A percentile compares a stretch with the other conserved stretches of the same genome.
These are phyloP conservation scores for Trichoderma endophyticum DNA, from an alignment of 2,329 filamentous ascomycete species.

Conservation along the genomic window DNA sequence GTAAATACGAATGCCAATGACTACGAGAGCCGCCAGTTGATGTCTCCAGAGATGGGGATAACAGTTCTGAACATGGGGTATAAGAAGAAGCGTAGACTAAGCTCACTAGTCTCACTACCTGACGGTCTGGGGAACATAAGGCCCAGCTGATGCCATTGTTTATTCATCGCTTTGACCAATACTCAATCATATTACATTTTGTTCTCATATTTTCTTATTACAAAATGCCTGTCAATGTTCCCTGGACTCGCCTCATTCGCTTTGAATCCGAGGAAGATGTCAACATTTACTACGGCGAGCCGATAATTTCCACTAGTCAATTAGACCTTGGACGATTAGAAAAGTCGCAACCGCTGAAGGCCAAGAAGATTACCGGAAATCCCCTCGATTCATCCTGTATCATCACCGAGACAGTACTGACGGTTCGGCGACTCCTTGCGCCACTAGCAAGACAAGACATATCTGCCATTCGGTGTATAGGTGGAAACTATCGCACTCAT, in stretches of 20 bases:
- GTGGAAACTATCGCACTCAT: background rate
- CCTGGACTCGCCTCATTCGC: background rate
- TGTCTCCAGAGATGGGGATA: background rate
- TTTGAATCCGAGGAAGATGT: background rate
- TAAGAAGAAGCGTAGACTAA: background rate
- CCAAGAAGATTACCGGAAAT: background rate
- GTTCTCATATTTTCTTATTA: background rate
- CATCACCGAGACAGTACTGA: background rate
- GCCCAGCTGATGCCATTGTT: background rate
- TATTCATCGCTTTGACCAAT: background rate
- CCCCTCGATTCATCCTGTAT: background rate
- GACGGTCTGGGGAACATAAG: background rate
- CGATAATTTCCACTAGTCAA: background rate
- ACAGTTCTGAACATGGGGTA: background rate
- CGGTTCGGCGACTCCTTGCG: background rate
- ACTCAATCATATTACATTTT: background rate
- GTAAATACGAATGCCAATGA: background rate
- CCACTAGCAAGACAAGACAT: background rate
- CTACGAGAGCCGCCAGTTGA: background rate
- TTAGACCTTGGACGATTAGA: background rate
- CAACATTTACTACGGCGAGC: background rate
- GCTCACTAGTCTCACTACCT: background rate
- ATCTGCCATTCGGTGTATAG: background rate
- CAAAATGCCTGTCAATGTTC: background rate
- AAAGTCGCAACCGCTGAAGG: background rate